These are phyloP conservation scores for Kodamaea ohmeri DNA, from an alignment of 1,139 yeast species.

Conservation along the genomic window DNA sequence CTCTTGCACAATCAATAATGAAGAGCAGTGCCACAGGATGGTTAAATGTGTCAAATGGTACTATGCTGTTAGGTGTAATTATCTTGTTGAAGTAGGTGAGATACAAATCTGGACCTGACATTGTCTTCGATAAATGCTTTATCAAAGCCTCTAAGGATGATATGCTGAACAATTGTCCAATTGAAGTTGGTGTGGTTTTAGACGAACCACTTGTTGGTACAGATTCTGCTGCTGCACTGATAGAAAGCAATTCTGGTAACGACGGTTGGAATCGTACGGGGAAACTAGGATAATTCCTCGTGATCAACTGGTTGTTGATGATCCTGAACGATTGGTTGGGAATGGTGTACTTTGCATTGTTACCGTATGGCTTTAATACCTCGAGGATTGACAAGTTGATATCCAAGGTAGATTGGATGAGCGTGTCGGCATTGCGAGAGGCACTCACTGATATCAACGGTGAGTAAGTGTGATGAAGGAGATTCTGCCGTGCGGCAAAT, in stretches of 20 bases:
- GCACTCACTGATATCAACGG: slow-evolving; percentile 58
- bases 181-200: slow-evolving; percentile 4
- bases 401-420: slow-evolving; percentile 37
- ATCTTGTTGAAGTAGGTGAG: slow-evolving; percentile 58
- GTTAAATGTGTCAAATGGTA: slow-evolving; percentile 84
- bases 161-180: slow-evolving; percentile 39
- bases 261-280: slow-evolving; percentile 46
- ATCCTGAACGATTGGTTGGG: slow-evolving; percentile 39
- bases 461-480: slow-evolving; percentile 50
- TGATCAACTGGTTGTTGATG: slow-evolving; percentile 42
- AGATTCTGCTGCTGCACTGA: slow-evolving; percentile 23
- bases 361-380: slow-evolving; percentile 44
- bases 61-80: slow-evolving; percentile 58
- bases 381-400: slow-evolving; percentile 34
- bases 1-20: slow-evolving; percentile 51
- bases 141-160: slow-evolving; percentile 38
- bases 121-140: slow-evolving; percentile 17
- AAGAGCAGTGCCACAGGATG: slow-evolving; percentile 84
- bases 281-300: slow-evolving; percentile 43
- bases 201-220: not conserved
- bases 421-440: slow-evolving; percentile 48
- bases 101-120: slow-evolving; percentile 39
- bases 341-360: slow-evolving; percentile 43
- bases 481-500: slow-evolving; percentile 40
- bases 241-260: slow-evolving; percentile 39